Evolutionary conservation across 1,284 basidiomycete genomes (phyloP).

Genomic region (Trichosporon sp.): DNA sequence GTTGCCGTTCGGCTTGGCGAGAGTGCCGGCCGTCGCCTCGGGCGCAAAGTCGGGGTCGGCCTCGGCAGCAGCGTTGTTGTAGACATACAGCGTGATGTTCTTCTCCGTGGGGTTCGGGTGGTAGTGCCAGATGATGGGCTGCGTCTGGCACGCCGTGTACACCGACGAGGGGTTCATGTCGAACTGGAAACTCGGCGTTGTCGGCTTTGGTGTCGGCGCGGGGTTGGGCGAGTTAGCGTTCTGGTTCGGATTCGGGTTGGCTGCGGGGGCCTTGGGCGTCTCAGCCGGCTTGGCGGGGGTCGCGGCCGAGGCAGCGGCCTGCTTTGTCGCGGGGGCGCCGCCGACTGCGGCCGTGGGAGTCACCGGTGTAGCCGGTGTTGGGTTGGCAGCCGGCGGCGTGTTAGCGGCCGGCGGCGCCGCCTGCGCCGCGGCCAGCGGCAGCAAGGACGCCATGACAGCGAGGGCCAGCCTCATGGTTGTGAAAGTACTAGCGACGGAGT

Average conservation of each 20-base stretch:
- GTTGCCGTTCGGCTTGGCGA: background rate
- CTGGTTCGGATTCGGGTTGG: background rate
- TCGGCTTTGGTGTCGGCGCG: background rate
- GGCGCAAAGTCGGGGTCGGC: background rate
- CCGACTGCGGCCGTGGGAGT: conserved; percentile 8
- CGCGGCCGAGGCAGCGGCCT: background rate
- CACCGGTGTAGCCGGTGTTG: conserved; percentile 22
- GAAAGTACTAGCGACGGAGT: background rate
- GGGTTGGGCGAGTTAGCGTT: background rate
- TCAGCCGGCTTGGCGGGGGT: conserved; percentile 1
- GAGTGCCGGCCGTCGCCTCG: background rate
- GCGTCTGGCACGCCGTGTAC: background rate
- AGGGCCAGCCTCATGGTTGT: background rate
- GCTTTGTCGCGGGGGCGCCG: background rate
- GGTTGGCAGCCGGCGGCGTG: background rate
- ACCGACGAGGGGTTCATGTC: background rate
- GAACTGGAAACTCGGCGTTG: background rate
- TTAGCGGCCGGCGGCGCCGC: background rate
- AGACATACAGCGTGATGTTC: background rate
- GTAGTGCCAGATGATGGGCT: background rate
- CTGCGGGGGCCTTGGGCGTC: background rate
- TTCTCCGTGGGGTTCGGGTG: background rate
- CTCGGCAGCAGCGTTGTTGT: background rate
- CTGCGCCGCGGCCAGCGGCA: background rate
- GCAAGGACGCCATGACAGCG: background rate